These are phyloP conservation scores for Phytophthora boehmeriae DNA, from an alignment of 352 stramenopile genomes.

Conservation along the genomic window DNA sequence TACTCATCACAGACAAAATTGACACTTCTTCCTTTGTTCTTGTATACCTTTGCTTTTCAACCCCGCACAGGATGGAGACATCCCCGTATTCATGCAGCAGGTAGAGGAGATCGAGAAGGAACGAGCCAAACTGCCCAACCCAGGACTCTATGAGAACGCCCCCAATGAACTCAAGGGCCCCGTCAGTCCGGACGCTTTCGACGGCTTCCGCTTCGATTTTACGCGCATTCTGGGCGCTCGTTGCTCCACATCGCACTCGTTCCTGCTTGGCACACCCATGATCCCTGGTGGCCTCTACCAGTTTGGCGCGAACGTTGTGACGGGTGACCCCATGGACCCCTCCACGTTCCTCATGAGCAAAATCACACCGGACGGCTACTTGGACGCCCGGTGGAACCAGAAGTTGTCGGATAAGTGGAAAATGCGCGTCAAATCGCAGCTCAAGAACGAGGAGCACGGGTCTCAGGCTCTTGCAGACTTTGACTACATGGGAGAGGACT, in stretches of 20 bases:
- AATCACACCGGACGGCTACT: constrained; percentile 82
- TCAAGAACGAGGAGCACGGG: constrained; percentile 81
- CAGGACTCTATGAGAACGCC: constrained; percentile 84
- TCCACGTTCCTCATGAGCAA: constrained; percentile 89
- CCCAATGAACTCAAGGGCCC: constrained; percentile 84
- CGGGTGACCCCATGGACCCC: constrained; percentile 78
- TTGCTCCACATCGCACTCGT: constrained; percentile 86
- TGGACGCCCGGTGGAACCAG: constrained; percentile 88
- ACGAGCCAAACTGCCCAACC: constrained; percentile 71
- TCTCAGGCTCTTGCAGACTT: constrained; percentile 85
- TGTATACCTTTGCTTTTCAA: too few relatives aligned
- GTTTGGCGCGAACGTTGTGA: constrained; percentile 85
- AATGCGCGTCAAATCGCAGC: constrained; percentile 85
- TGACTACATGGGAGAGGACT: constrained; percentile 85
- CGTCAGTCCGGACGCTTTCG: constrained; percentile 82
- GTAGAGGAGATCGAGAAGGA: constrained; percentile 85
- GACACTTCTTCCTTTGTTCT: too few relatives aligned
- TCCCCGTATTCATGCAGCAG: constrained; percentile 84
- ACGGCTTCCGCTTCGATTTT: constrained; percentile 90
- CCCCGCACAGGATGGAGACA: constrained; percentile 40
- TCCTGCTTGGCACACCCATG: constrained; percentile 83
- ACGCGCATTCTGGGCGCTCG: constrained; percentile 80
- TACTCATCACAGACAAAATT: too few relatives aligned
- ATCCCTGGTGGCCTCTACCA: constrained; percentile 87
- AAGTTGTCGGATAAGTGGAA: constrained; percentile 76